Evolutionary conservation across 306 rosid genomes (phyloP).

Genomic region (Gastrolobium villosum): DNA sequence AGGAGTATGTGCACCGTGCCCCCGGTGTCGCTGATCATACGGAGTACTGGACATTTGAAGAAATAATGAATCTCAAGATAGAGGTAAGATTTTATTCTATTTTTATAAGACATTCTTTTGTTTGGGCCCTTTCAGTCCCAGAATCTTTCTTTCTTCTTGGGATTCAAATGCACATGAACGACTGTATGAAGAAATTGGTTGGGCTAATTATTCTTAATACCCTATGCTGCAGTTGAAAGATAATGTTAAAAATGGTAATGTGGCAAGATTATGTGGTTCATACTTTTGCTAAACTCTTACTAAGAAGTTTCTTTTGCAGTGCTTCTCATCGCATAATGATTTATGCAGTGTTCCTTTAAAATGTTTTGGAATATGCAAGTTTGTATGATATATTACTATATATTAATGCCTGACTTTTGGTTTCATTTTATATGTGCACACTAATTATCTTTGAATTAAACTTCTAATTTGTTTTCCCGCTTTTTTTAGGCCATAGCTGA

Average conservation of each 20-base stretch:
- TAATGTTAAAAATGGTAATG: constrained; percentile 22
- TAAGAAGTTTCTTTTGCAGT: constrained; percentile 22
- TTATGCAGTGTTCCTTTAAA: background rate
- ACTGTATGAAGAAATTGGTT: constrained; percentile 31
- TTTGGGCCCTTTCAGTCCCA: constrained; percentile 21
- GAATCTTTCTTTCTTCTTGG: constrained; percentile 30
- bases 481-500: constrained; percentile 91
- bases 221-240: constrained; percentile 1
- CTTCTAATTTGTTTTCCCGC: constrained; percentile 43
- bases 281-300: constrained; percentile 15
- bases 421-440: constrained; percentile 28
- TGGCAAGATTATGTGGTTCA: constrained; percentile 5
- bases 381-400: background rate
- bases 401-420: background rate
- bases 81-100: constrained; percentile 69
- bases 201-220: background rate
- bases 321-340: constrained; percentile 25
- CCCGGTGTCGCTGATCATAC: constrained; percentile 99
- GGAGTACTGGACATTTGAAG: constrained; percentile 98
- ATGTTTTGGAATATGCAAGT: constrained; percentile 17
- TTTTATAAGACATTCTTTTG: constrained; percentile 14
- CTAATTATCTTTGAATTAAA: constrained; percentile 39
- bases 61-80: constrained; percentile 97
- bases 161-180: constrained; percentile 29
- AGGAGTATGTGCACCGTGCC: constrained; percentile 98